These are phyloP conservation scores for Pythium periplocum DNA, from an alignment of 352 stramenopile genomes.

Conservation along the genomic window DNA sequence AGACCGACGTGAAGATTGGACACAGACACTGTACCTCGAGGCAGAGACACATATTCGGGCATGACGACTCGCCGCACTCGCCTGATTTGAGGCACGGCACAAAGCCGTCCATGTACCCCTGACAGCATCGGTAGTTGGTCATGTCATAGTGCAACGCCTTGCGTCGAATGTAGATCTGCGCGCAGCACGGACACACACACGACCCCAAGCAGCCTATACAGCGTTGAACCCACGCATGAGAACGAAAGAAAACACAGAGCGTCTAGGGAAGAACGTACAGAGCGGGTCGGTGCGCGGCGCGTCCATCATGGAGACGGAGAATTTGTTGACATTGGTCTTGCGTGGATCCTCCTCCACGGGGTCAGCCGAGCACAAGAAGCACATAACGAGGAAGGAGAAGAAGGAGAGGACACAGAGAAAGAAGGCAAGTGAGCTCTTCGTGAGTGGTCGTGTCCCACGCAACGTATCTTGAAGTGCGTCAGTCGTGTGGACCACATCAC, in stretches of 20 bases:
- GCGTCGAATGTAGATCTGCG: conserved; percentile 87
- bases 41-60: conserved; percentile 88
- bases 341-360: conserved; percentile 63
- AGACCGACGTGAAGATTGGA: not conserved
- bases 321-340: conserved; percentile 63
- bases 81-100: conserved; percentile 85
- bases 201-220: conserved; percentile 49
- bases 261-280: conserved; percentile 40
- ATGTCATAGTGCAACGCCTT: conserved; percentile 91
- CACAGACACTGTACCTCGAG: conserved; percentile 51
- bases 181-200: conserved; percentile 85
- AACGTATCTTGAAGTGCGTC: no score
- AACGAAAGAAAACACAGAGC: not conserved
- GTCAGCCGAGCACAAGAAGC: conserved; percentile 61
- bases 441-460: no score
- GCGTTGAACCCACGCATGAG: not conserved
- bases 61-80: conserved; percentile 78
- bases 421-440: conserved; percentile 6
- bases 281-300: conserved; percentile 73
- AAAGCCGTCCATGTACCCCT: conserved; percentile 89
- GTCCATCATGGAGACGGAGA: conserved; percentile 87
- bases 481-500: conserved; percentile 12
- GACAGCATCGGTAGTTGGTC: conserved; percentile 91
- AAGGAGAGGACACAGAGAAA: conserved; percentile 6
- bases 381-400: conserved; percentile 30